Percentiles rank a stretch among this genome's conserved stretches.
Evolutionary conservation across 108 stramenopile species (phyloP).

Genomic region (Hondaea fermentalgiana): DNA sequence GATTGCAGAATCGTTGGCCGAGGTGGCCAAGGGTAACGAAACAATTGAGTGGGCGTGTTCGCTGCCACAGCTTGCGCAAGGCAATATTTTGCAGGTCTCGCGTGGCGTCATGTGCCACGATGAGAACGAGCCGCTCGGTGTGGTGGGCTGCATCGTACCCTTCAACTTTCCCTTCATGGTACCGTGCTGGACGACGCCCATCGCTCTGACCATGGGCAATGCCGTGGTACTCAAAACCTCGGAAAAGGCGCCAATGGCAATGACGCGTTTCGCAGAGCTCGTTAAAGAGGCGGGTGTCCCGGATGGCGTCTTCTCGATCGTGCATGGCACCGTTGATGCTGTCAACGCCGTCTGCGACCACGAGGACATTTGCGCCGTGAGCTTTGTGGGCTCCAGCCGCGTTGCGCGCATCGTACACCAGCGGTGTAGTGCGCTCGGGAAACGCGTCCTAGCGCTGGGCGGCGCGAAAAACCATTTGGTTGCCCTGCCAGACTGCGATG

Average conservation of each 20-base stretch:
- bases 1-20: slow-evolving; percentile 81
- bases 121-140: slow-evolving; percentile 75
- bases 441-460: slow-evolving; percentile 80
- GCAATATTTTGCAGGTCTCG: slow-evolving; percentile 61
- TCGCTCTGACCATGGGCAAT: slow-evolving; percentile 86
- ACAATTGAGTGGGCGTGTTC: slow-evolving; percentile 92
- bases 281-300: slow-evolving; percentile 41
- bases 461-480: slow-evolving; percentile 95
- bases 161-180: slow-evolving; percentile 96
- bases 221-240: slow-evolving; percentile 72
- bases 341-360: slow-evolving; percentile 42
- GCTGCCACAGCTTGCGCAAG: slow-evolving; percentile 78
- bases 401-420: slow-evolving; percentile 70
- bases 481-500: slow-evolving; percentile 78
- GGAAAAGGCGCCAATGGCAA: slow-evolving; percentile 42
- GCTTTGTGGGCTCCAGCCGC: slow-evolving; percentile 81
- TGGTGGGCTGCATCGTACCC: slow-evolving; percentile 79
- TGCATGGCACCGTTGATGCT: slow-evolving; percentile 35
- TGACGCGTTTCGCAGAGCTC: slow-evolving; percentile 31
- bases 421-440: slow-evolving; percentile 62
- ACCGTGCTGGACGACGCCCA: slow-evolving; percentile 88
- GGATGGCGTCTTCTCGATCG: slow-evolving; percentile 43
- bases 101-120: slow-evolving; percentile 69
- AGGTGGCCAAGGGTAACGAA: slow-evolving; percentile 93
- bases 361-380: slow-evolving; percentile 56